These are phyloP conservation scores for Blastobotrys elegans DNA, from an alignment of 1,139 yeast genomes.

Conservation along the genomic window DNA sequence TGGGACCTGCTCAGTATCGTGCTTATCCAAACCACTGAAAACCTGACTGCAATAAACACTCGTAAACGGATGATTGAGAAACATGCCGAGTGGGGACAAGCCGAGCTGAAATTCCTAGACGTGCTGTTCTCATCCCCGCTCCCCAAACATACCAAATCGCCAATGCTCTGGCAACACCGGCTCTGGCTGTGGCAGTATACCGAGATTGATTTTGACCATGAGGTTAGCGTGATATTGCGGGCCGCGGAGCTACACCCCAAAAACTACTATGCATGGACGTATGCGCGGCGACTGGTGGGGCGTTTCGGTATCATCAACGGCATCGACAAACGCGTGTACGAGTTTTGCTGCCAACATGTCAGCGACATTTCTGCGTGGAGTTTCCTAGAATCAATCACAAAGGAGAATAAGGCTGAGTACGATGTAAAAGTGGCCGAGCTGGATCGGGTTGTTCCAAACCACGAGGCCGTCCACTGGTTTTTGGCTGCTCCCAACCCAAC, in stretches of 20 bases:
- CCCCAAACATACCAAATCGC: conserved; percentile 36
- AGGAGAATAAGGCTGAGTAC: neutral
- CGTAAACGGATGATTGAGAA: conserved; percentile 24
- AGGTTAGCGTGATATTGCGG: conserved; percentile 28
- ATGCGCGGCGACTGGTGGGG: conserved; percentile 35
- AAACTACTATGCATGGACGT: conserved; percentile 45
- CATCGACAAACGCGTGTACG: conserved; percentile 1
- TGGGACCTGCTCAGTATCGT: conserved; percentile 5
- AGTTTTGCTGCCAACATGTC: conserved; percentile 24
- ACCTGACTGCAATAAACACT: conserved; percentile 31
- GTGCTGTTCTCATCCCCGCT: conserved; percentile 33
- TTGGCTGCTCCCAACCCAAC: too few species aligned
- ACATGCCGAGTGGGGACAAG: conserved; percentile 3
- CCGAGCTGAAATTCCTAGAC: conserved; percentile 31
- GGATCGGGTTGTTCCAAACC: neutral
- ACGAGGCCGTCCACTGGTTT: conserved; percentile 7
- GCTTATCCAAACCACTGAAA: conserved; percentile 29
- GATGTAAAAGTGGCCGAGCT: neutral
- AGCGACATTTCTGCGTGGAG: conserved; percentile 47
- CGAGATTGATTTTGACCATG: conserved; percentile 15
- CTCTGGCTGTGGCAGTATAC: conserved; percentile 26
- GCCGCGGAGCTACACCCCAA: conserved; percentile 40
- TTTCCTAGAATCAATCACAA: conserved; percentile 26
- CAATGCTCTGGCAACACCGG: conserved; percentile 38
- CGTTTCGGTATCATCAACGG: neutral